Base-by-base conservation (phyloP, 116 monocot species). In the Iris pallida region DNA sequence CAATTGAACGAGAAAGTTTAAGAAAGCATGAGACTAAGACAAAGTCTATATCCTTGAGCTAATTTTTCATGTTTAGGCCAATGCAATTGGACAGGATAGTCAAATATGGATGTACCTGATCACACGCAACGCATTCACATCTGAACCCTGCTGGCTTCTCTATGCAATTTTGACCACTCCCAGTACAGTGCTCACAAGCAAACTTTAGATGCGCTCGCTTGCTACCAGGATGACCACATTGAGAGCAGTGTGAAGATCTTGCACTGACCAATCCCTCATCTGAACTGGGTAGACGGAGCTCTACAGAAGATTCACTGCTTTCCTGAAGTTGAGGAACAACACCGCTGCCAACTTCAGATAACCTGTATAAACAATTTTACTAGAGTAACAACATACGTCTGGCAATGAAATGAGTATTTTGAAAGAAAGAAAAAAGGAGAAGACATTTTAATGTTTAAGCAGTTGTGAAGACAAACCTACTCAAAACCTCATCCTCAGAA, bases 141-240 rank as follows among this genome's bases (percentile, higher is more conserved):
- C 77, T 89, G 76, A 97, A 97, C 8, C 87, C 97, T 55, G 68
- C 15, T 49, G 78, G 65, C 58, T 92, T 97, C 52, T 75, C 61
- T 30, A 80, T 64, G 64, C 97, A 97, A 59, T 78, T 79, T 68
- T 83, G 75, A 47, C 81, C 72, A 75, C 69, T 58, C 57, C 55
- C 14, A 47, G 71, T 19, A 49, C 97, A 92, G 55, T 73, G 71
- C 62, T 83, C 77, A 82, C 97, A 97, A 57, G 87, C 64, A 70
- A 53, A 43, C 40, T 76, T 79, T 45, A 66, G 19, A 75, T 97
- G 97, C 68, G 68, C 69, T 47, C 61, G 83, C 71, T 81, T 97
- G 66, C 68, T 81, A 19, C 92, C 97, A 45, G 97, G 97, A 54
- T 97, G 97, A 65, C 97, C 92, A 73, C 97, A 97, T 42, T 80